Base-by-base conservation (phyloP, 257 asterid genomes). In the Solanum ahanhuiri region DNA sequence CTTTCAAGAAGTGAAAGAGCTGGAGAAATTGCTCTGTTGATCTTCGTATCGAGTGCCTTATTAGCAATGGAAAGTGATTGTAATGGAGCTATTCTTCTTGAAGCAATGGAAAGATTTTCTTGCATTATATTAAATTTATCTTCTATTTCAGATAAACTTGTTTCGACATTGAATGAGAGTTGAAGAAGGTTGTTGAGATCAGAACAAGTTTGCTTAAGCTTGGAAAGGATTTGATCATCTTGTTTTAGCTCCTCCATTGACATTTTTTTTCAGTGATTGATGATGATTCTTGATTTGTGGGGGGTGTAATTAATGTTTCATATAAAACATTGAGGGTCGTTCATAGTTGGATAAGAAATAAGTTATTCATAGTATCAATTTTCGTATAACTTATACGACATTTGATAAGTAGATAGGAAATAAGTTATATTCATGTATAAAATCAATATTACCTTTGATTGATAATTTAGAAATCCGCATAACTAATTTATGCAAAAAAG, bases 51-150 rank as follows among this genome's bases (percentile, higher is more conserved):
- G 9, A 95, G 94, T 15, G 98, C 94, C 86, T 91, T 95, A 79
- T 90, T 89, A 8, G 97, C 96, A 69, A 95, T 95, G 83, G 98
- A 94, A 6, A 95, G 91, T 12, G 98, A 89, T 45, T 95, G 98
- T 7, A 95, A 41, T 2, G 98, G 98, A 17, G 93, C 97, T 33
- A 93, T 85, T 84, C 90, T 91, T 85, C 81, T 91, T 15, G 98
- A 93, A 2, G 94, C 91, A 81, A 87, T 25, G 58, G 51, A 86
- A 28, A 94, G 73, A 87, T 73, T 89, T 84, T 91, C 90, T 81
- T 87, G 92, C 30, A 93, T 91, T 31, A 83, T 7, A 2, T 84
- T 87, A 22, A 93, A 89, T 0, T 84, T 93, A 3, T 88, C 64
- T 11, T 92, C 94, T 37, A 93, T 86, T 12, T 89, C 87, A 64